Base-by-base conservation (phyloP, 805 yeast genomes). In the Scheffersomyces lignosus region DNA sequence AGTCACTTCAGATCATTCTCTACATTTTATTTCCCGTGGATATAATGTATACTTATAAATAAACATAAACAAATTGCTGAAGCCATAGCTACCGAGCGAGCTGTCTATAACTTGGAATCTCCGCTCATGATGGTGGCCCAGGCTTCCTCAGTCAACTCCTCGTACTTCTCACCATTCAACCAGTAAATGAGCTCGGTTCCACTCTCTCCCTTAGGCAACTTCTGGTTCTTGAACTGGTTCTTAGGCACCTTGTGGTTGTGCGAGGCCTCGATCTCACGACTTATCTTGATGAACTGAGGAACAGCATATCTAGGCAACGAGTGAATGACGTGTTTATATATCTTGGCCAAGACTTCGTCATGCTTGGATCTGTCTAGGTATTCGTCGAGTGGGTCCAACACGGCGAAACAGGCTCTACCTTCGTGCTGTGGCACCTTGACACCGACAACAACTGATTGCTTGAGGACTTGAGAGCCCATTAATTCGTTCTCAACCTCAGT, bases 371-470 rank as follows among this genome's bases (percentile, higher is more conserved):
- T 40, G 14, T 51, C 52, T 6, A 43, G 37, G 15, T 55, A 48
- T 8, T 60, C 66, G 12, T 71, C 72, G 8, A 56, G 52, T 3
- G 81, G 73, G 52, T 83, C 81, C 9, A 89, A 54, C 2, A 87
- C 83, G 0, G 93, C 95, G 59, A 84, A 87, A 0, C 98, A 97
- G 10, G 96, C 96, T 50, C 96, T 75, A 26, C 98, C 98, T 62
- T 90, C 98, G 54, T 90, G 95, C 36, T 81, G 74, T 4, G 91
- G 93, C 7, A 90, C 83, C 54, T 75, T 75, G 3, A 84, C 82
- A 25, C 96, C 96, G 36, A 93, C 96, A 15, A 90, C 96, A 31
- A 87, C 89, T 9, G 83, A 78, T 43, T 83, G 87, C 42, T 74
- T 73, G 32, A 84, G 66, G 4, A 59, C 59, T 30, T 61, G 53